Evolutionary conservation across 495 filamentous ascomycete genomes (phyloP).

Genomic region (Sporormia fimetaria): DNA sequence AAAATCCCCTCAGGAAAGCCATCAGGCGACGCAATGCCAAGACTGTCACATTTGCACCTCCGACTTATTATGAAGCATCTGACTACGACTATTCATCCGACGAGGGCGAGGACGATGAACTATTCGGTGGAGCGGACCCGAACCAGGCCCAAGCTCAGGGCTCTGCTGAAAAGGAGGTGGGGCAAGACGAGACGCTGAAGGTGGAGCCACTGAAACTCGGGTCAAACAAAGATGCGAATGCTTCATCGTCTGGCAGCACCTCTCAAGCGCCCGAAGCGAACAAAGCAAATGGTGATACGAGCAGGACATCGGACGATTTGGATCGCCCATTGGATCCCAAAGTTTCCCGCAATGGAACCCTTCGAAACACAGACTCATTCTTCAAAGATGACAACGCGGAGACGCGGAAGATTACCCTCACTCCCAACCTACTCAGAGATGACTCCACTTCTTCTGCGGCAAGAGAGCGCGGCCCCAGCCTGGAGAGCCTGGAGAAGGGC

Average conservation of each 20-base stretch:
- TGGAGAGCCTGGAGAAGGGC: slow-evolving; percentile 51
- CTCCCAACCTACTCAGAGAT: slow-evolving; percentile 85
- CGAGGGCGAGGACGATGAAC: slow-evolving; percentile 56
- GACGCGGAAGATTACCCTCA: slow-evolving; percentile 94
- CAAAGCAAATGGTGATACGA: slow-evolving; percentile 5
- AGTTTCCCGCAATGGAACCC: slow-evolving; percentile 64
- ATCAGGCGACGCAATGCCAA: slow-evolving; percentile 81
- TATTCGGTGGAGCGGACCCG: slow-evolving; percentile 31
- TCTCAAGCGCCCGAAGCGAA: slow-evolving; percentile 15
- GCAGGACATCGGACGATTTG: slow-evolving; percentile 53
- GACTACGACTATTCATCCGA: slow-evolving; percentile 82
- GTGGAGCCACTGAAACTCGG: slow-evolving; percentile 28
- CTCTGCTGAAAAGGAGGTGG: slow-evolving; percentile 21
- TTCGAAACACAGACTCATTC: slow-evolving; percentile 87
- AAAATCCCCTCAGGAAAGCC: slow-evolving; percentile 79
- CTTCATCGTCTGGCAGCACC: slow-evolving; percentile 8
- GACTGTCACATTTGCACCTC: slow-evolving; percentile 74
- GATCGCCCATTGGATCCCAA: slow-evolving; percentile 34
- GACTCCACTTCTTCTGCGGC: slow-evolving; percentile 51
- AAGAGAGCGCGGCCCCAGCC: slow-evolving; percentile 45
- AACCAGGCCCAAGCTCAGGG: slow-evolving; percentile 34
- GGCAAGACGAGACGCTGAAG: slow-evolving; percentile 21
- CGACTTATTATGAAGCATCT: slow-evolving; percentile 82
- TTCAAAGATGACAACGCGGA: slow-evolving; percentile 93
- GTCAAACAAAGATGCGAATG: slow-evolving; percentile 14